These are phyloP conservation scores for Trichoderma oligosporum DNA, from an alignment of 2,329 filamentous ascomycete species.

Conservation along the genomic window DNA sequence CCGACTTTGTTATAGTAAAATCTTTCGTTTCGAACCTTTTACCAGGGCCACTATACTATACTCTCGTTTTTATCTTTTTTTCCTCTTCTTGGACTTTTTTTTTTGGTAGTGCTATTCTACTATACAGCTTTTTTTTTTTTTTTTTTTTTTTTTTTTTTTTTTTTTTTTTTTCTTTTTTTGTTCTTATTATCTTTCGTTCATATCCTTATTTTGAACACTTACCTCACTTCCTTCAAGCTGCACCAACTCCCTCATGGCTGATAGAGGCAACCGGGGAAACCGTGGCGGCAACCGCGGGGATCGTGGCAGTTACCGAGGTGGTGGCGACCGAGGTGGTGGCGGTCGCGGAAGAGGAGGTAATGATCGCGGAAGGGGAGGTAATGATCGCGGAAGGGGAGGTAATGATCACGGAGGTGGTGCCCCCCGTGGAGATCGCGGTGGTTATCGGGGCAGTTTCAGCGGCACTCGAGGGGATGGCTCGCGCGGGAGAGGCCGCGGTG, in stretches of 20 bases:
- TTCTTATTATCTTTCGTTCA: background rate
- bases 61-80: background rate
- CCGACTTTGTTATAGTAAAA: background rate
- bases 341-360: constrained; percentile 10
- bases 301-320: constrained; percentile 18
- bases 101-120: background rate
- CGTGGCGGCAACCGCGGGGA: constrained; percentile 18
- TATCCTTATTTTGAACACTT: background rate
- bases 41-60: background rate
- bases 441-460: constrained; percentile 22
- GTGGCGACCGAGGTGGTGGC: constrained; percentile 21
- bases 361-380: constrained; percentile 22
- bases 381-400: constrained; percentile 22
- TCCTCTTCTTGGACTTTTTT: no score
- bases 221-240: background rate
- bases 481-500: constrained; percentile 22
- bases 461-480: constrained; percentile 22
- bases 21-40: background rate
- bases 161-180: background rate
- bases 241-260: constrained; percentile 5
- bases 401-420: constrained; percentile 20
- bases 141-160: no score
- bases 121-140: background rate
- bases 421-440: constrained; percentile 22
- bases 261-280: constrained; percentile 23